Evolutionary conservation across 176 grass and related monocot species (phyloP), one percentile per base, ranked within the genome.

Genomic region (Rhynchospora pubera): DNA sequence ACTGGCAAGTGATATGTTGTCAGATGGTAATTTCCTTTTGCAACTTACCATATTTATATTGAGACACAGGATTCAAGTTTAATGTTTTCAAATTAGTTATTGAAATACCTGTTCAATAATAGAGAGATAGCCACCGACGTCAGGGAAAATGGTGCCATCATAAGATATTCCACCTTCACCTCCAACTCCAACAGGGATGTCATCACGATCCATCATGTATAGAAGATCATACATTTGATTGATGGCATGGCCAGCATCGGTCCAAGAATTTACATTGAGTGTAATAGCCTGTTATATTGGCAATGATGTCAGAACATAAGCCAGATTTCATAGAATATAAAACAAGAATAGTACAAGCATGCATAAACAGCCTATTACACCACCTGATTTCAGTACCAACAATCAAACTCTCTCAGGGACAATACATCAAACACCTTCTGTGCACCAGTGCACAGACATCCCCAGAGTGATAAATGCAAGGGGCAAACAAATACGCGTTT

Each of bases 201-300:
- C 94, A 77, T 97, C 94, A 26, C 91, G 82, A 51, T 85, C 81
- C 91, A 97, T 94, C 94, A 97, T 97, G 87, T 87, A 83, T 9
- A 97, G 91, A 44, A 97, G 65, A 82, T 94, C 91, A 59, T 94
- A 97, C n/a, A 97, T 62, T 39, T 97, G 90, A 86, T 97, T 84
- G 48, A 92, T 84, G 61, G 86, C 87, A 87, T 97, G 94, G n/a
- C 91, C 94, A 55, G 91, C 94, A 76, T 97, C 86, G 62, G 64
- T 82, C 94, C 94, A 97, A 77, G 83, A 63, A 82, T 97, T 97
- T 16, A 86, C 89, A 77, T 72, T 97, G 65, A 97, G 83, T 48
- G 89, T 97, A 44, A 97, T 81, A 42, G 84, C 91, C 94, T 97
- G 66, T 16, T 2, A 14, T 68, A 39, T 42, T n/a, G n/a, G 65